phyloP scores from a whole-genome alignment of 2,329 filamentous ascomycete species.

The Xylaria sp. region DNA sequence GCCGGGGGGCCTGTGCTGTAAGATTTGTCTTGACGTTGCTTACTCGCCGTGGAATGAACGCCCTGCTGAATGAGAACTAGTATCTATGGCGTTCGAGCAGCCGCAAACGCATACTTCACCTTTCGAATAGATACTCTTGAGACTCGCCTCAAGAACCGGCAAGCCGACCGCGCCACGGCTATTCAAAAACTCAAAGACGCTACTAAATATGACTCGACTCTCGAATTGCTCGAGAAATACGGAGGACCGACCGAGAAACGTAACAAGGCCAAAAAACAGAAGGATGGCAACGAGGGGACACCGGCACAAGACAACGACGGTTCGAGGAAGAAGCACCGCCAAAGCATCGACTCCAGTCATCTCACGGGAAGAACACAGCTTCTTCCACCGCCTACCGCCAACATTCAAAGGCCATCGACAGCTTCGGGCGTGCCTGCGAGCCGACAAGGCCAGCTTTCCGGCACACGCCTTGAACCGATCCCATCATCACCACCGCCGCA shows the following conservation, averaged over 20 bases:
- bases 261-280: conserved; percentile 49
- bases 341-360: conserved; percentile 41
- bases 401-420: conserved; percentile 61
- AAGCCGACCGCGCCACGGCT: conserved; percentile 83
- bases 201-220: conserved; percentile 95
- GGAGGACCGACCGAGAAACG: conserved; percentile 71
- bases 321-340: conserved; percentile 46
- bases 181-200: conserved; percentile 95
- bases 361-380: conserved; percentile 59
- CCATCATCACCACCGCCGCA: conserved; percentile 44
- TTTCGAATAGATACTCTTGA: conserved; percentile 80
- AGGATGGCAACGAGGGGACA: conserved; percentile 39
- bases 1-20: conserved; percentile 83
- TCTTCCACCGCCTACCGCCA: conserved; percentile 71
- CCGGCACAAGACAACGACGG: conserved; percentile 42
- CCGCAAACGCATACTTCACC: conserved; percentile 77
- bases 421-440: conserved; percentile 48
- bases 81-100: conserved; percentile 80
- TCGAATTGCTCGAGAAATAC: conserved; percentile 94
- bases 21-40: conserved; percentile 43
- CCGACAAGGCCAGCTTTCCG: conserved; percentile 36
- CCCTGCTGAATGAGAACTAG: conserved; percentile 55
- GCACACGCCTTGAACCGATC: conserved; percentile 40
- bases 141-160: conserved; percentile 75
- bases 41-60: background rate